Evolutionary conservation across 352 stramenopile species (phyloP).

Genomic region (Globisporangium nagaii): DNA sequence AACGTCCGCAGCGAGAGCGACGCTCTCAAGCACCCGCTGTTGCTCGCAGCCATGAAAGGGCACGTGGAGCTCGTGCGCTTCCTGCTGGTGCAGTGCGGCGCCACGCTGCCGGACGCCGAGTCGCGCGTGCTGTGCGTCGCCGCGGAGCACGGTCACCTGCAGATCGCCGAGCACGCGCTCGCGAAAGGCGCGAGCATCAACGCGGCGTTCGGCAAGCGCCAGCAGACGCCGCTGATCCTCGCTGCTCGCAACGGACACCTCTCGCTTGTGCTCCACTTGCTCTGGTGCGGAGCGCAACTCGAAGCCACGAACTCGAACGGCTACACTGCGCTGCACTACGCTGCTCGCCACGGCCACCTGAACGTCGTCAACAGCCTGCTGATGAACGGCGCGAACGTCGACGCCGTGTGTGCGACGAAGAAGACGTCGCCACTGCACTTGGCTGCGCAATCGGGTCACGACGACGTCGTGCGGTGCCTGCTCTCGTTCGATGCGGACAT

Average conservation of each 20-base stretch:
- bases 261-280: constrained; percentile 37
- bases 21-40: constrained; percentile 27
- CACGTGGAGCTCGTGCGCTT: constrained; percentile 45
- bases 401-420: constrained; percentile 30
- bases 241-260: constrained; percentile 41
- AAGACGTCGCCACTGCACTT: constrained; percentile 33
- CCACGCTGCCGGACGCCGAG: constrained; percentile 28
- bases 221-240: constrained; percentile 39
- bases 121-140: constrained; percentile 39
- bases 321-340: constrained; percentile 49
- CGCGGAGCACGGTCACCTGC: constrained; percentile 38
- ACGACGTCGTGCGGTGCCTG: constrained; percentile 45
- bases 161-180: constrained; percentile 47
- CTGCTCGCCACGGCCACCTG: constrained; percentile 42
- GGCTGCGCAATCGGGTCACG: constrained; percentile 40
- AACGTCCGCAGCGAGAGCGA: constrained; percentile 6
- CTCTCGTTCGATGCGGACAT: constrained; percentile 47
- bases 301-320: constrained; percentile 33
- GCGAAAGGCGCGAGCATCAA: constrained; percentile 35
- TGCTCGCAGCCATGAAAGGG: constrained; percentile 33
- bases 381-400: constrained; percentile 44
- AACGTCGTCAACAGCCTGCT: constrained; percentile 52
- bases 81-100: constrained; percentile 28
- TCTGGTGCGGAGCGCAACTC: constrained; percentile 41
- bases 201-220: constrained; percentile 20